phyloP scores from a whole-genome alignment of 2,329 filamentous ascomycete genomes.

The Leptographium radiaticola region DNA sequence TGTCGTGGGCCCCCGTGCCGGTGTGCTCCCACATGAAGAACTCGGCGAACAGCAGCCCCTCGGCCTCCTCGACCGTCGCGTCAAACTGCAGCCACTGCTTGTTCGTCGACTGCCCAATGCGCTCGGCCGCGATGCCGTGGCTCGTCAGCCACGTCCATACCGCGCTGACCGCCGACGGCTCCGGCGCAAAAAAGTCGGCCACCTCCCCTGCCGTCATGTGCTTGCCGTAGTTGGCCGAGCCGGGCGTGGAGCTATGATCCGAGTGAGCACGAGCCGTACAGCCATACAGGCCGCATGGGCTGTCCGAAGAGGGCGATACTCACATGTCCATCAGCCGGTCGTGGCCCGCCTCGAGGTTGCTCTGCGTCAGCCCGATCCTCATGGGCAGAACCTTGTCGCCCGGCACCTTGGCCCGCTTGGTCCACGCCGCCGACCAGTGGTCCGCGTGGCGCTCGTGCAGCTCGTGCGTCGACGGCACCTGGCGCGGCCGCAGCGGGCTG shows the following conservation, averaged over 20 bases:
- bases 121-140: slow-evolving; percentile 14
- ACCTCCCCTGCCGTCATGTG: slow-evolving; percentile 22
- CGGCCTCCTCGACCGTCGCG: slow-evolving; percentile 11
- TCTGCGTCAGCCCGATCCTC: slow-evolving; percentile 11
- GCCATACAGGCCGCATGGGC: neutral
- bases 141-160: slow-evolving; percentile 19
- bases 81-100: slow-evolving; percentile 14
- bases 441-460: slow-evolving; percentile 16
- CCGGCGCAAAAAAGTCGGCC: slow-evolving; percentile 22
- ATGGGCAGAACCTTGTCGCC: slow-evolving; percentile 8
- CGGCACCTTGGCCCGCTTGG: slow-evolving; percentile 15
- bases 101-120: slow-evolving; percentile 4
- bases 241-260: slow-evolving; percentile 10
- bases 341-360: slow-evolving; percentile 16
- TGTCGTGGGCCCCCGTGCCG: neutral
- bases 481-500: neutral
- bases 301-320: neutral
- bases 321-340: slow-evolving; percentile 18
- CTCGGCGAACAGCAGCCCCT: slow-evolving; percentile 5
- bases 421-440: slow-evolving; percentile 15
- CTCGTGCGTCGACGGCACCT: slow-evolving; percentile 3
- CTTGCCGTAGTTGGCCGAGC: slow-evolving; percentile 20
- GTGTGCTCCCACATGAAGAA: slow-evolving; percentile 4
- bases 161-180: slow-evolving; percentile 16
- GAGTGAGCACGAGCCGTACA: neutral